A percentile compares a stretch with the other conserved stretches of the same genome.
phyloP scores from a whole-genome alignment of 768 basidiomycete species.

The Ramaria sp. region DNA sequence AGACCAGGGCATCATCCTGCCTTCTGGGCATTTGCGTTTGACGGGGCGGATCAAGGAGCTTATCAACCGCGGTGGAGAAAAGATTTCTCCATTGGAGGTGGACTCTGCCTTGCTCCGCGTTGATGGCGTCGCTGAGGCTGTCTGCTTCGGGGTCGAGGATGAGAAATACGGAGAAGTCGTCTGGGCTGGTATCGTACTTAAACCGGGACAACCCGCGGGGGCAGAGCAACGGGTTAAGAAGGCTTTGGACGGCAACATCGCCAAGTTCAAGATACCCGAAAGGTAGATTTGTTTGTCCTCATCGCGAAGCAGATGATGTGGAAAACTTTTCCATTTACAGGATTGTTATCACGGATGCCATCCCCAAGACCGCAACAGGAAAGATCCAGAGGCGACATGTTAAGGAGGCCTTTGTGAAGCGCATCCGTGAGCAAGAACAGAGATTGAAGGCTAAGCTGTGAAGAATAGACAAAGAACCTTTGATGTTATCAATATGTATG shows the following conservation, averaged over 20 bases:
- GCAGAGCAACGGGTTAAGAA: slow-evolving; percentile 11
- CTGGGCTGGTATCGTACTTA: slow-evolving; percentile 16
- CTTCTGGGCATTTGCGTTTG: slow-evolving; percentile 33
- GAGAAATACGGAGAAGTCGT: slow-evolving; percentile 18
- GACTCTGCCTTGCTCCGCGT: slow-evolving; percentile 36
- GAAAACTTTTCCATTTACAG: slow-evolving; percentile 5
- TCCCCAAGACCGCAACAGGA: slow-evolving; percentile 19
- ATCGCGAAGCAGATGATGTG: too few species aligned
- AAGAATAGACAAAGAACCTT: background rate
- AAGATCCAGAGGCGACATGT: slow-evolving; percentile 18
- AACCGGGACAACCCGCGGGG: slow-evolving; percentile 9
- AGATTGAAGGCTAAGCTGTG: slow-evolving; percentile 10
- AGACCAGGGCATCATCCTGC: slow-evolving; percentile 17
- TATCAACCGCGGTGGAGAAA: slow-evolving; percentile 50
- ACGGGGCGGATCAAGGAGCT: slow-evolving; percentile 52
- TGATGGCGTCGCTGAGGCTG: slow-evolving; percentile 11
- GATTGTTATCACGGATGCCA: slow-evolving; percentile 15
- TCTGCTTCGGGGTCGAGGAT: slow-evolving; percentile 17
- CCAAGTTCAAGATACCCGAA: slow-evolving; percentile 13
- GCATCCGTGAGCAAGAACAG: slow-evolving; percentile 1
- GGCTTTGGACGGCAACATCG: slow-evolving; percentile 13
- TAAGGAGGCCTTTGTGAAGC: slow-evolving; percentile 14
- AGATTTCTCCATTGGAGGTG: slow-evolving; percentile 49
- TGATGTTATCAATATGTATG: background rate
- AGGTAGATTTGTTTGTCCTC: background rate